Evolutionary conservation across 2,329 filamentous ascomycete species (phyloP).

Genomic region (Hypoxylon sp.): DNA sequence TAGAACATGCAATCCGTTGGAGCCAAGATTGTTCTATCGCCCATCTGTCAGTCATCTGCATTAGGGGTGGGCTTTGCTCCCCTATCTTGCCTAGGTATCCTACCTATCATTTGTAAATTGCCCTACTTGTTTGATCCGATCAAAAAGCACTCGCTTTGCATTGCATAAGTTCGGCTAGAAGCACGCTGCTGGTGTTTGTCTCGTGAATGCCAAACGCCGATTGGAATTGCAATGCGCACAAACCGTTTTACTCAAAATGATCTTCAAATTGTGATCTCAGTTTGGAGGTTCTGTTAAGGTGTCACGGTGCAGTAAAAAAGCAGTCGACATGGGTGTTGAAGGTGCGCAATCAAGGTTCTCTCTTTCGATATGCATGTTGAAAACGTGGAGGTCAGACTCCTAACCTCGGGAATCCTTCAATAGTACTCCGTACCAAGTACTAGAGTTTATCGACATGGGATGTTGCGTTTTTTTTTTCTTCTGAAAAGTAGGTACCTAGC

Average conservation of each 20-base stretch:
- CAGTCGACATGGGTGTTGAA: slow-evolving; percentile 22
- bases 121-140: slow-evolving; percentile 21
- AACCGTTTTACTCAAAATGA: slow-evolving; percentile 9
- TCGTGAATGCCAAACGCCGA: slow-evolving; percentile 14
- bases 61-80: slow-evolving; percentile 21
- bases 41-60: slow-evolving; percentile 26
- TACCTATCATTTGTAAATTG: slow-evolving; percentile 33
- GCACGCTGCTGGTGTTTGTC: slow-evolving; percentile 21
- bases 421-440: slow-evolving; percentile 9
- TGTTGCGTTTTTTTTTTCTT: not conserved
- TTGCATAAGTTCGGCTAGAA: slow-evolving; percentile 22
- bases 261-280: slow-evolving; percentile 1
- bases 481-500: not conserved
- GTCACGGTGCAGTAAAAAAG: slow-evolving; percentile 17
- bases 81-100: slow-evolving; percentile 7
- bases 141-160: slow-evolving; percentile 34
- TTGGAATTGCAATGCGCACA: slow-evolving; percentile 3
- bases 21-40: slow-evolving; percentile 34
- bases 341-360: slow-evolving; percentile 29
- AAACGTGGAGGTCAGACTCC: slow-evolving; percentile 26
- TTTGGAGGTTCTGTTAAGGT: slow-evolving; percentile 22
- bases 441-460: slow-evolving; percentile 1
- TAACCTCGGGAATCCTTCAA: slow-evolving; percentile 16
- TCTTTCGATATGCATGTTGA: slow-evolving; percentile 23
- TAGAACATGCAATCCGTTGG: slow-evolving; percentile 32